Percentiles rank a stretch among this genome's conserved stretches.
Conservation (phyloP, 768 basidiomycete species). For the Tylopilus felleus region DNA sequence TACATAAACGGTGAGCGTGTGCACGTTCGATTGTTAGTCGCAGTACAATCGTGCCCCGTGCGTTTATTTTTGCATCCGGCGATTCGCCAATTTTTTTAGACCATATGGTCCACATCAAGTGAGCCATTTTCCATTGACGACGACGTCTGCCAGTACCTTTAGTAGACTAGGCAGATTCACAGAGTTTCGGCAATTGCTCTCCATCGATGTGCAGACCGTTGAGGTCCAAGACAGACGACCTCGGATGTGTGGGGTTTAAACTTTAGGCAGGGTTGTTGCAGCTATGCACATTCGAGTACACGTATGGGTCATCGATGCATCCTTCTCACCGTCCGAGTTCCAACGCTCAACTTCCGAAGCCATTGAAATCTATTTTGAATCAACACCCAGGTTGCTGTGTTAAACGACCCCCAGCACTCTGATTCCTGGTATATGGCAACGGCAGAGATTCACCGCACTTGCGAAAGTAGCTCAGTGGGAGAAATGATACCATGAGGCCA, state of each 20-base stretch:
- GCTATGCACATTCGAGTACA: no score
- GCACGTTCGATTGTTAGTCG: conserved; percentile 16
- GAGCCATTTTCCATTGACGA: neutral
- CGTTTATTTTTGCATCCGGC: neutral
- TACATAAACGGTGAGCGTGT: neutral
- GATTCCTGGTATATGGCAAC: neutral
- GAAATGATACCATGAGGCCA: neutral
- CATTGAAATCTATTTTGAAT: no score
- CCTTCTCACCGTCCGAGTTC: no score
- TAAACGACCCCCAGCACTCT: no score
- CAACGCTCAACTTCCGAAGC: no score
- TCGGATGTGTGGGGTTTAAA: no score
- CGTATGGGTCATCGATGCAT: no score
- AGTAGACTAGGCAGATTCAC: neutral
- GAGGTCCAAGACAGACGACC: no score
- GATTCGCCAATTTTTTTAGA: neutral
- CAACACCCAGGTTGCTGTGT: no score
- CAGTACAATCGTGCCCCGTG: neutral
- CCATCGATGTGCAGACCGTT: no score
- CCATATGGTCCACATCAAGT: neutral
- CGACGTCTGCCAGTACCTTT: no score
- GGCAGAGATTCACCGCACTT: neutral
- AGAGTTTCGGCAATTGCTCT: neutral
- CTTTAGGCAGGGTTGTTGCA: no score
- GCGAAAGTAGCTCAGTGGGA: neutral